A percentile compares a stretch with the other conserved stretches of the same genome.
These are phyloP conservation scores for Boletellus ananas DNA, from an alignment of 768 basidiomycete species.

Conservation along the genomic window DNA sequence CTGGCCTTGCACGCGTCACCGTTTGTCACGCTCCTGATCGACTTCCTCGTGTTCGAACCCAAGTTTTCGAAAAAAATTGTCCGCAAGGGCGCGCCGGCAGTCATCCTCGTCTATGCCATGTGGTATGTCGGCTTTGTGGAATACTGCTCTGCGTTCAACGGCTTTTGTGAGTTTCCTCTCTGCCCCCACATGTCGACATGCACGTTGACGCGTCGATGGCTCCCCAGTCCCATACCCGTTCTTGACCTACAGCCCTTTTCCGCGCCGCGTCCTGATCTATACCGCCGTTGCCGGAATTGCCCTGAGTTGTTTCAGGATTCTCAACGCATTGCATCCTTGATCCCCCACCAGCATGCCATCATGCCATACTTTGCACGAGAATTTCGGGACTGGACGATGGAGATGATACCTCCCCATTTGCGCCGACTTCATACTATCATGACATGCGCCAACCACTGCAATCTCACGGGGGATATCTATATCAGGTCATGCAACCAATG, in stretches of 20 bases:
- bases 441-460: too few relatives aligned
- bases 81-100: slow-evolving; percentile 14
- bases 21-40: slow-evolving; percentile 50
- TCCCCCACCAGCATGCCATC: background rate
- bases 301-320: slow-evolving; percentile 48
- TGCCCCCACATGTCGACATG: background rate
- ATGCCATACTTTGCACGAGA: background rate
- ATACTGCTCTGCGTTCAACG: slow-evolving; percentile 58
- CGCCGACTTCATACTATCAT: too few relatives aligned
- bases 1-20: slow-evolving; percentile 66
- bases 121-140: slow-evolving; percentile 69
- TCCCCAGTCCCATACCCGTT: slow-evolving; percentile 81
- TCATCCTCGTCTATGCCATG: slow-evolving; percentile 25
- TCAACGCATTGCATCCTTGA: slow-evolving; percentile 56
- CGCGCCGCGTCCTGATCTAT: slow-evolving; percentile 59
- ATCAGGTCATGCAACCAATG: too few relatives aligned
- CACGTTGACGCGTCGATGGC: background rate
- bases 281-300: slow-evolving; percentile 47
- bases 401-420: background rate
- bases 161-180: slow-evolving; percentile 46
- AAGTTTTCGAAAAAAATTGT: slow-evolving; percentile 40
- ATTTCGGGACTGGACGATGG: background rate
- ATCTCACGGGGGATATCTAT: too few relatives aligned
- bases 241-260: slow-evolving; percentile 55
- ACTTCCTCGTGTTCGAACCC: slow-evolving; percentile 65